Evolutionary conservation across 495 filamentous ascomycete species (phyloP).

Genomic region (Talaromyces trachyspermus): DNA sequence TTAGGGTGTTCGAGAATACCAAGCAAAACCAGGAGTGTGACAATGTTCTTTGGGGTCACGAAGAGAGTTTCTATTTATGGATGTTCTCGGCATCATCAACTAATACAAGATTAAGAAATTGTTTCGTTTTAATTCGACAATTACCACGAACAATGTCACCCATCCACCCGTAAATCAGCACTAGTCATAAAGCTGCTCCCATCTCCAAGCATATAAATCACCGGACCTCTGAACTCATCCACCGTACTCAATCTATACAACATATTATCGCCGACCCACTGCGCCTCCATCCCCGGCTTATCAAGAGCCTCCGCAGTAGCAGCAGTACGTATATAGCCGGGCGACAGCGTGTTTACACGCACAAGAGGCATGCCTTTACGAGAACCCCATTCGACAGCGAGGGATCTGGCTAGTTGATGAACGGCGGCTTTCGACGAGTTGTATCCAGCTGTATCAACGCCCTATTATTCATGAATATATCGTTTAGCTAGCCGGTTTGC

Average conservation of each 20-base stretch:
- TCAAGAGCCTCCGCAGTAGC: slow-evolving; percentile 12
- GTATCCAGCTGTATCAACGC: slow-evolving; percentile 56
- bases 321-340: slow-evolving; percentile 29
- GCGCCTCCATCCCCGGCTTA: slow-evolving; percentile 48
- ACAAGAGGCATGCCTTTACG: slow-evolving; percentile 16
- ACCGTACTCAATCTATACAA: slow-evolving; percentile 30
- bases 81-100: too few relatives aligned
- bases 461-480: slow-evolving; percentile 24
- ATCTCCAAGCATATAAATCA: slow-evolving; percentile 36
- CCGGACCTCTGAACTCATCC: slow-evolving; percentile 36
- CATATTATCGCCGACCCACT: slow-evolving; percentile 56
- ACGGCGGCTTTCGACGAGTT: slow-evolving; percentile 63
- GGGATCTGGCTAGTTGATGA: slow-evolving; percentile 53
- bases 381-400: slow-evolving; percentile 58
- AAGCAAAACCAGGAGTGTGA: too few relatives aligned
- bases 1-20: too few relatives aligned
- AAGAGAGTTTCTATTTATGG: too few relatives aligned
- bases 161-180: slow-evolving; percentile 31
- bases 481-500: background rate
- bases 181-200: slow-evolving; percentile 36
- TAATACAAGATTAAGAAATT: too few relatives aligned
- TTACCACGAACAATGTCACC: slow-evolving; percentile 32
- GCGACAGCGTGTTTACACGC: slow-evolving; percentile 44
- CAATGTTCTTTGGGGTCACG: too few relatives aligned
- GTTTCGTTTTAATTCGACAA: too few relatives aligned